Percentiles rank a stretch among this genome's conserved stretches.
Conservation (phyloP, 148 eudicot genomes). For the Rhododendron henanense region DNA sequence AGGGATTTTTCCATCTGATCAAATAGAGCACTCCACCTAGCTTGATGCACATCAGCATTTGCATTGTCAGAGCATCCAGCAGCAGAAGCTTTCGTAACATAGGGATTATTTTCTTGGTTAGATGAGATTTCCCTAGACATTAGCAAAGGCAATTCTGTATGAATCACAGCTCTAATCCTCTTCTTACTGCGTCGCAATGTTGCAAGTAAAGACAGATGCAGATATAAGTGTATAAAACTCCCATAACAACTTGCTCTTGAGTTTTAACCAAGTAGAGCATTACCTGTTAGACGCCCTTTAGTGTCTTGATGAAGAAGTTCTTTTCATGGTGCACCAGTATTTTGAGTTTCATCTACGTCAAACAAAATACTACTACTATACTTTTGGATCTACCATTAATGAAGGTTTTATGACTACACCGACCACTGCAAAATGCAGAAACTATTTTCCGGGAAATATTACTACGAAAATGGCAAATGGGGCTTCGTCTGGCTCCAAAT, state of each 20-base stretch:
- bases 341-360: neutral
- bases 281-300: constrained; percentile 79
- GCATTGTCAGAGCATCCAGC: constrained; percentile 23
- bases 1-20: constrained; percentile 70
- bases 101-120: constrained; percentile 45
- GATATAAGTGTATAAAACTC: neutral
- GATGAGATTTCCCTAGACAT: constrained; percentile 61
- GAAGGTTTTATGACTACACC: neutral
- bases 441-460: neutral
- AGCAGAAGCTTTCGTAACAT: constrained; percentile 18
- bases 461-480: neutral
- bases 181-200: constrained; percentile 80
- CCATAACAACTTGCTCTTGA: neutral
- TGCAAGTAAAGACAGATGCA: constrained; percentile 26
- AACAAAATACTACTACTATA: neutral
- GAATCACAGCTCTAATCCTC: constrained; percentile 63
- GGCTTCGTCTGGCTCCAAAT: too few species aligned
- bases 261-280: neutral
- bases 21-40: constrained; percentile 67
- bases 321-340: neutral
- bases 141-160: constrained; percentile 69
- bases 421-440: neutral
- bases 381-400: neutral
- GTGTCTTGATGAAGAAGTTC: constrained; percentile 56
- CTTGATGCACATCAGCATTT: constrained; percentile 46